Percentiles rank a stretch among this genome's conserved stretches.
Conservation (phyloP, 805 yeast species). For the Saturnispora gosingensis region DNA sequence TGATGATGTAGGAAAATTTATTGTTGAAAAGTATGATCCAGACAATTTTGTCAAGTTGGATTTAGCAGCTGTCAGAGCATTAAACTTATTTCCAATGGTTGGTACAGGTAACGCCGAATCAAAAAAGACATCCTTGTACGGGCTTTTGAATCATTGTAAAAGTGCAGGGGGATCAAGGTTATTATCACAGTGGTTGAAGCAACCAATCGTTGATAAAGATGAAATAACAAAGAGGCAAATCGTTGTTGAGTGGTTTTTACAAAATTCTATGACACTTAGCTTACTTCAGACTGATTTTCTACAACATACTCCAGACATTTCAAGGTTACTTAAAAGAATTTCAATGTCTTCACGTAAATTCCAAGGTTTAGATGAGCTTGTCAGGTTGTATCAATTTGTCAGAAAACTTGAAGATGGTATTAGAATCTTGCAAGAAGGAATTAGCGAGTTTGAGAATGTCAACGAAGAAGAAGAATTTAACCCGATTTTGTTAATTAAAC, state of each 20-base stretch:
- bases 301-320: conserved; percentile 72
- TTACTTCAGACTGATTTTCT: conserved; percentile 59
- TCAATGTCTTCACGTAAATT: conserved; percentile 25
- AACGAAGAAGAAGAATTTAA: conserved; percentile 15
- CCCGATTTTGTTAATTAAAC: conserved; percentile 29
- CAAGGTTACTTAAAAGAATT: conserved; percentile 64
- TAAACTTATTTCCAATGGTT: conserved; percentile 69
- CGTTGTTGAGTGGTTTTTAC: conserved; percentile 65
- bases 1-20: conserved; percentile 43
- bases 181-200: conserved; percentile 91
- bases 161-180: conserved; percentile 83
- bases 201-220: conserved; percentile 65
- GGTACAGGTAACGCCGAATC: conserved; percentile 30
- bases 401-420: conserved; percentile 61
- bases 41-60: conserved; percentile 85
- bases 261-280: conserved; percentile 58
- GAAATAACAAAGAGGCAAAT: conserved; percentile 61
- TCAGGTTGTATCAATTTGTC: conserved; percentile 76
- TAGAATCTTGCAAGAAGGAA: conserved; percentile 38
- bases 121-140: conserved; percentile 52
- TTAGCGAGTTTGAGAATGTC: conserved; percentile 14
- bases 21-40: conserved; percentile 58
- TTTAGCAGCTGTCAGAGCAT: conserved; percentile 78
- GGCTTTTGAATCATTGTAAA: conserved; percentile 79
- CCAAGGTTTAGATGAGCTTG: conserved; percentile 72